phyloP scores from a whole-genome alignment of 208 protist species.

The Entamoeba histolytica region DNA sequence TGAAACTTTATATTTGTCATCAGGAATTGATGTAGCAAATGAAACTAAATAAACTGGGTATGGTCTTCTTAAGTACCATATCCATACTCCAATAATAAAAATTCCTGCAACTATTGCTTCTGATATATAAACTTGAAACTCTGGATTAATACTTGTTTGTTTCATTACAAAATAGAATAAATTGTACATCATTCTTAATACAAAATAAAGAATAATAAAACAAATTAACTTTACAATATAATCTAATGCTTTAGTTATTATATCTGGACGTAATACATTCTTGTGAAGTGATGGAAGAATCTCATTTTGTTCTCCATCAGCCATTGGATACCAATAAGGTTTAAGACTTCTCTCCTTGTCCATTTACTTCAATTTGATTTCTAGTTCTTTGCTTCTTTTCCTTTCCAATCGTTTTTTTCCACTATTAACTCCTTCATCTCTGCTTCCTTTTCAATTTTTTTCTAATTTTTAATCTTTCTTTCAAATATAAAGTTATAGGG shows the following conservation, averaged over 20 bases:
- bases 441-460: too few species aligned
- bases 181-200: neutral
- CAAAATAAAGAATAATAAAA: neutral
- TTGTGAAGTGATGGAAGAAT: neutral
- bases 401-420: too few species aligned
- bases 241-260: neutral
- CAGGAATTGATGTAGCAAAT: neutral
- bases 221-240: neutral
- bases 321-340: neutral
- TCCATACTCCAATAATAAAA: neutral
- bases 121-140: neutral
- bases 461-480: too few species aligned
- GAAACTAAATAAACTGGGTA: neutral
- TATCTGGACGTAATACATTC: neutral
- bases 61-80: neutral
- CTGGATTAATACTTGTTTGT: neutral
- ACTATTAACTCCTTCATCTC: too few species aligned
- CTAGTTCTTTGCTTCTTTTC: too few species aligned
- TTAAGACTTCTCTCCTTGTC: neutral
- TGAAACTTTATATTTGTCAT: neutral
- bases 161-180: neutral
- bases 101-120: neutral
- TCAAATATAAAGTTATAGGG: too few species aligned
- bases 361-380: too few species aligned
- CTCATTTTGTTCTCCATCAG: neutral